A percentile compares a stretch with the other conserved stretches of the same genome.
Evolutionary conservation across 345 rosid genomes (phyloP).

Genomic region (Moringa oleifera): DNA sequence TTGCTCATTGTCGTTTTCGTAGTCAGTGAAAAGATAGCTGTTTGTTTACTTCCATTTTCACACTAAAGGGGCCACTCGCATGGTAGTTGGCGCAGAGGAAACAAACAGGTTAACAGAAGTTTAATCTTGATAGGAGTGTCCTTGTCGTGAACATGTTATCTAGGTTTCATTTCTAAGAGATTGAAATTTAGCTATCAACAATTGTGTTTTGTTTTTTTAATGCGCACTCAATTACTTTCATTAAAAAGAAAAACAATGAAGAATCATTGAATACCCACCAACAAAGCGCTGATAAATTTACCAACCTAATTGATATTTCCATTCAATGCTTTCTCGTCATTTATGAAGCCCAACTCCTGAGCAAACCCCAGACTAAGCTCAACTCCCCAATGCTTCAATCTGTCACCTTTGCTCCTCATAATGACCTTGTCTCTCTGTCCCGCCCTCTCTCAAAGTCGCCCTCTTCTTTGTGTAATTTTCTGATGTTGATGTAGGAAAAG

Average conservation of each 20-base stretch:
- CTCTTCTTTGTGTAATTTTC: not conserved
- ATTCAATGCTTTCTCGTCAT: slow-evolving; percentile 20
- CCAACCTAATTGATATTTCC: slow-evolving; percentile 18
- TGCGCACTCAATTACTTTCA: no score
- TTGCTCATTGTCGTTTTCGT: not conserved
- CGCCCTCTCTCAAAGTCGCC: slow-evolving; percentile 1
- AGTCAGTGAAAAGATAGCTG: no score
- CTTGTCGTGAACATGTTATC: no score
- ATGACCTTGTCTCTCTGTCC: slow-evolving; percentile 9
- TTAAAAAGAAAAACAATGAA: no score
- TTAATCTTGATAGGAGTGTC: no score
- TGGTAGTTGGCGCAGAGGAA: no score
- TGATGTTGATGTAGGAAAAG: slow-evolving; percentile 3
- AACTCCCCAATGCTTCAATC: slow-evolving; percentile 22
- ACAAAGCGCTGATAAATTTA: slow-evolving; percentile 24
- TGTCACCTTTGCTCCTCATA: slow-evolving; percentile 14
- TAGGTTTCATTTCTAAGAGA: no score
- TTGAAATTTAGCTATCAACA: no score
- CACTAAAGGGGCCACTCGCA: no score
- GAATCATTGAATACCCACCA: slow-evolving; percentile 42
- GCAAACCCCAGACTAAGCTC: not conserved
- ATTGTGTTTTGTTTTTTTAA: no score
- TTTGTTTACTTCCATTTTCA: not conserved
- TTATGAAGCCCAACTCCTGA: slow-evolving; percentile 31
- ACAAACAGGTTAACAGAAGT: no score